phyloP scores from a whole-genome alignment of 2,329 filamentous ascomycete species.

The Parastagonospora nodorum region DNA sequence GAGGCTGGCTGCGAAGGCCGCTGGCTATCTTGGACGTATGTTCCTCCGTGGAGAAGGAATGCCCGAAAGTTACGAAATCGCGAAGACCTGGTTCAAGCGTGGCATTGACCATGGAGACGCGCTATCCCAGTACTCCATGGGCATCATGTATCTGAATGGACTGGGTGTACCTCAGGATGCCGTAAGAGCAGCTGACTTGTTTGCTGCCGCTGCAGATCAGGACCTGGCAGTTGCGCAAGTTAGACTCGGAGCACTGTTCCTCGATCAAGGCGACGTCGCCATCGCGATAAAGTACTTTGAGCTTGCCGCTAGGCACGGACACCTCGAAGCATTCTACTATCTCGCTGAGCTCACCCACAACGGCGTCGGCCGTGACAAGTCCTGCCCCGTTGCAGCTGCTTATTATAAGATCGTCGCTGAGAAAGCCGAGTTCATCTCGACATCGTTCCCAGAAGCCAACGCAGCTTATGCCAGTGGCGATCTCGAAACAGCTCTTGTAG shows the following conservation, averaged over 20 bases:
- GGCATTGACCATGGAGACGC: slow-evolving; percentile 77
- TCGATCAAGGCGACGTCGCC: slow-evolving; percentile 84
- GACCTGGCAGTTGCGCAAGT: slow-evolving; percentile 82
- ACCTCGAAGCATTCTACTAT: slow-evolving; percentile 91
- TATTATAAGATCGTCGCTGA: slow-evolving; percentile 90
- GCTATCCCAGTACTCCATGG: slow-evolving; percentile 82
- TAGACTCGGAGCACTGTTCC: slow-evolving; percentile 78
- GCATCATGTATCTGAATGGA: slow-evolving; percentile 81
- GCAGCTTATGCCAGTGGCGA: slow-evolving; percentile 80
- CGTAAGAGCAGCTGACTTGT: slow-evolving; percentile 72
- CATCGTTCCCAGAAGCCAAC: slow-evolving; percentile 82
- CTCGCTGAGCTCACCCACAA: slow-evolving; percentile 84
- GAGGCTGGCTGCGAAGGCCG: slow-evolving; percentile 79
- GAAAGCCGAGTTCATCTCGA: slow-evolving; percentile 86
- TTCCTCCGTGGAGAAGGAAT: slow-evolving; percentile 86
- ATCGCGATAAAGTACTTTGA: slow-evolving; percentile 87
- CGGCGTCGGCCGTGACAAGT: slow-evolving; percentile 78
- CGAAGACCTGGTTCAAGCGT: slow-evolving; percentile 81
- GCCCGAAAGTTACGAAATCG: slow-evolving; percentile 75
- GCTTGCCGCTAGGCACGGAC: slow-evolving; percentile 77
- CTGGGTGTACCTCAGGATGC: slow-evolving; percentile 74
- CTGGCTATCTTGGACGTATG: slow-evolving; percentile 87
- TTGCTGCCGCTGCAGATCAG: slow-evolving; percentile 80
- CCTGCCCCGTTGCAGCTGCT: slow-evolving; percentile 74
- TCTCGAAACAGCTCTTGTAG: slow-evolving; percentile 76